Percentiles rank a stretch among this genome's conserved stretches.
phyloP scores from a whole-genome alignment of 306 rosid species.

The Glycine tomentella region DNA sequence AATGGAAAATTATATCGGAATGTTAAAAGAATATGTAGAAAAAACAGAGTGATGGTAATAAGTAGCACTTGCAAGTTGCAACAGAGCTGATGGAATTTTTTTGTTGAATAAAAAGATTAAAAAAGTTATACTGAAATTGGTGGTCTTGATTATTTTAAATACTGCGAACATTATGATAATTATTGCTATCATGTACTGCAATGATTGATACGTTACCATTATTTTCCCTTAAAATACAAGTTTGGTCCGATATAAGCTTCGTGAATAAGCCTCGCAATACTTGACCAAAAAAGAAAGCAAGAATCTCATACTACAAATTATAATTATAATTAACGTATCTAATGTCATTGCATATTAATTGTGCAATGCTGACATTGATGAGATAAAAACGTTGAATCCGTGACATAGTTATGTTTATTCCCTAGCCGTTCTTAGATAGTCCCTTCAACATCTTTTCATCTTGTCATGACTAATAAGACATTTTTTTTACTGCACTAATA shows the following conservation, averaged over 20 bases:
- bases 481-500: no score
- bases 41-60: no score
- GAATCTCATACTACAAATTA: neutral
- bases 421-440: neutral
- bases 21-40: no score
- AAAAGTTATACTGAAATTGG: no score
- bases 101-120: no score
- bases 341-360: neutral
- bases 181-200: neutral
- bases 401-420: neutral
- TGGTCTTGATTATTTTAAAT: neutral
- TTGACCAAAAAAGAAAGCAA: neutral
- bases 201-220: constrained; percentile 32
- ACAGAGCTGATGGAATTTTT: no score
- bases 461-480: no score
- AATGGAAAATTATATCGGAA: no score
- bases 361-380: neutral
- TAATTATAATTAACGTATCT: constrained; percentile 24
- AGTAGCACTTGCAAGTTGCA: no score
- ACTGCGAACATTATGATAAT: neutral
- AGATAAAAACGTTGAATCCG: neutral
- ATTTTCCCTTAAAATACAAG: constrained; percentile 46
- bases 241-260: constrained; percentile 22
- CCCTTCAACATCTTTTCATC: neutral
- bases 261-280: neutral